A percentile compares a stretch with the other conserved stretches of the same genome.
These are phyloP conservation scores for Emergomyces pasteurianus DNA, from an alignment of 2,329 filamentous ascomycete species.

Conservation along the genomic window DNA sequence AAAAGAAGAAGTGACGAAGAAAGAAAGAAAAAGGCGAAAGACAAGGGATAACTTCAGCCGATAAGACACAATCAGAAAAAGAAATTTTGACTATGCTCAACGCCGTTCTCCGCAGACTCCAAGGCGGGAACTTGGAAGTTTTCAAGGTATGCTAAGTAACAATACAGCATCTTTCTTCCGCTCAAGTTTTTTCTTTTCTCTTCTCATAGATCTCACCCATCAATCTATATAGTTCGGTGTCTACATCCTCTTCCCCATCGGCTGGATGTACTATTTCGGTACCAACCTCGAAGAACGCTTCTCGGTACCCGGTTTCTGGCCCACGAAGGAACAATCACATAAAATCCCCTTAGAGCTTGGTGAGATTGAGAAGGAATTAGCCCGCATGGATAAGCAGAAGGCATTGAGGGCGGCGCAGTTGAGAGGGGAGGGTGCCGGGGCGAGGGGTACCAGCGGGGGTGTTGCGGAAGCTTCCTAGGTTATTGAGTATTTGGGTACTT, in stretches of 20 bases:
- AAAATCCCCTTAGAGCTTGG: conserved; percentile 42
- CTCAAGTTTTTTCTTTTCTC: neutral
- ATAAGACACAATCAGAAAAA: neutral
- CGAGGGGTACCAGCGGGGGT: neutral
- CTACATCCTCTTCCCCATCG: conserved; percentile 98
- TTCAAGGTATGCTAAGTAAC: conserved; percentile 60
- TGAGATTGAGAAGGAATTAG: conserved; percentile 64
- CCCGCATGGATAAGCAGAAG: conserved; percentile 48
- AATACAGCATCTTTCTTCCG: neutral
- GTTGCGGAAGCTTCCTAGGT: neutral
- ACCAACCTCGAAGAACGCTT: conserved; percentile 94
- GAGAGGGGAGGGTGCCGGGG: conserved; percentile 5
- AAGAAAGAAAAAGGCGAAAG: neutral
- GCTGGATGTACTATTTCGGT: conserved; percentile 99
- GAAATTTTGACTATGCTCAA: conserved; percentile 19
- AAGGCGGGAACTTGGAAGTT: conserved; percentile 80
- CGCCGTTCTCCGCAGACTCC: conserved; percentile 45
- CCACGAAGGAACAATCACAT: conserved; percentile 48
- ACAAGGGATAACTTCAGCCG: neutral
- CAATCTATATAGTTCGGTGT: conserved; percentile 64
- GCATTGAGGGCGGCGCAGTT: conserved; percentile 29
- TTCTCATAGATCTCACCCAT: neutral
- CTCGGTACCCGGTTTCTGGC: conserved; percentile 85
- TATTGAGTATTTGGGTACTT: too few relatives aligned
- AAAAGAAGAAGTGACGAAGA: neutral